These are phyloP conservation scores for Syzygium oleosum DNA, from an alignment of 345 rosid genomes.

Conservation along the genomic window DNA sequence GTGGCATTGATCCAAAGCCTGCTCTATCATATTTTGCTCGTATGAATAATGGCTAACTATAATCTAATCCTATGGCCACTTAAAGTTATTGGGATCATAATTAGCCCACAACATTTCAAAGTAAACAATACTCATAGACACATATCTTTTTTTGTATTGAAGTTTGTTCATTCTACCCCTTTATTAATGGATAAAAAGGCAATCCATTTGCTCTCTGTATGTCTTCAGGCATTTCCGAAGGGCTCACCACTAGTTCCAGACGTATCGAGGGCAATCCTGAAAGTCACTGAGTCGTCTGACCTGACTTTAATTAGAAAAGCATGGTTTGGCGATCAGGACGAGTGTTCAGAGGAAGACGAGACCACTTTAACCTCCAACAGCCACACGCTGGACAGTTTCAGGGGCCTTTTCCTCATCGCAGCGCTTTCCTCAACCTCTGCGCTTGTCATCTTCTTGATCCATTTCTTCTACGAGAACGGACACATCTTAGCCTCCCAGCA, in stretches of 20 bases:
- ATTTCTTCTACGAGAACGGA: neutral
- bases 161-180: neutral
- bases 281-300: neutral
- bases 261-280: conserved; percentile 7
- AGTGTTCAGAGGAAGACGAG: neutral
- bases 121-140: neutral
- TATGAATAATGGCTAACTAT: neutral
- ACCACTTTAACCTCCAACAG: neutral
- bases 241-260: conserved; percentile 6
- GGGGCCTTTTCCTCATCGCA: conserved; percentile 5
- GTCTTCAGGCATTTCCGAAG: conserved; percentile 9
- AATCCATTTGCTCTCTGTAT: neutral
- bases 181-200: neutral
- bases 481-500: neutral
- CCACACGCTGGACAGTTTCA: conserved; percentile 2
- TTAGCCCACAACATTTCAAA: neutral
- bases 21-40: neutral
- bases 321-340: neutral
- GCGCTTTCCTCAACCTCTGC: neutral
- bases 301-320: neutral
- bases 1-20: neutral
- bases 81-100: neutral
- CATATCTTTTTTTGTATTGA: neutral
- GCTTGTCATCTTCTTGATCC: neutral
- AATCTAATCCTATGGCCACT: neutral